Evolutionary conservation across 73 alveolate genomes (phyloP).

Genomic region (Stentor roeselii): DNA sequence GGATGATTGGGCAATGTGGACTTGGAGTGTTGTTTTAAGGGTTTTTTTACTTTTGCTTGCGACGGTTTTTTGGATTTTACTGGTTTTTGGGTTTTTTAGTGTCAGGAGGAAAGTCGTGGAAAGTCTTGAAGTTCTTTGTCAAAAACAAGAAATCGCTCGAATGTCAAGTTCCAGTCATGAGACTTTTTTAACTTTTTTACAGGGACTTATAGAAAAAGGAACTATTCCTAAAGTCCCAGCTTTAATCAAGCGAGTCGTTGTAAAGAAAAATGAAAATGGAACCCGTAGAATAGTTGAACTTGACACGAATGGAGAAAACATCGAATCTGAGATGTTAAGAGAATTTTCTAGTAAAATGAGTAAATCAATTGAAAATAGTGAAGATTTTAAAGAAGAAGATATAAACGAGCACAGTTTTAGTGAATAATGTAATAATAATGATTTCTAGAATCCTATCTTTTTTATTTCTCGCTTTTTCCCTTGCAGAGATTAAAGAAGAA

Average conservation of each 20-base stretch:
- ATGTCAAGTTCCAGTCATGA: slow-evolving; percentile 4
- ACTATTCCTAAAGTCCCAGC: background rate
- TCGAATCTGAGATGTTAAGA: background rate
- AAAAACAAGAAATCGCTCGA: slow-evolving; percentile 10
- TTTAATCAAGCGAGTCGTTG: background rate
- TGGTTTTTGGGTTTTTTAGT: background rate
- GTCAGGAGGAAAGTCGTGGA: background rate
- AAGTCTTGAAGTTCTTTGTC: background rate
- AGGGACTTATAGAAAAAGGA: background rate
- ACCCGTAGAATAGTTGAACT: background rate
- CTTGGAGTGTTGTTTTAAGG: background rate
- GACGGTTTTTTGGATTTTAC: background rate
- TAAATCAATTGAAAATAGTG: background rate
- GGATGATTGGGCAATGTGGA: background rate
- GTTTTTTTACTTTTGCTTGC: background rate
- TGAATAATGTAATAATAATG: background rate
- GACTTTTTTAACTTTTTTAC: background rate
- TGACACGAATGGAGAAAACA: slow-evolving; percentile 23
- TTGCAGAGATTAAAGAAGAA: background rate
- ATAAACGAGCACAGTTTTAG: slow-evolving; percentile 6
- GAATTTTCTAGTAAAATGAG: background rate
- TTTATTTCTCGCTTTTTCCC: background rate
- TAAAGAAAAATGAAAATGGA: background rate
- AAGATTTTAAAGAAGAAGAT: slow-evolving; percentile 20
- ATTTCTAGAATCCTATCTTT: background rate